Evolutionary conservation across 2,329 filamentous ascomycete genomes (phyloP), one percentile per base, ranked within the genome.

Genomic region (Talaromyces sp.): DNA sequence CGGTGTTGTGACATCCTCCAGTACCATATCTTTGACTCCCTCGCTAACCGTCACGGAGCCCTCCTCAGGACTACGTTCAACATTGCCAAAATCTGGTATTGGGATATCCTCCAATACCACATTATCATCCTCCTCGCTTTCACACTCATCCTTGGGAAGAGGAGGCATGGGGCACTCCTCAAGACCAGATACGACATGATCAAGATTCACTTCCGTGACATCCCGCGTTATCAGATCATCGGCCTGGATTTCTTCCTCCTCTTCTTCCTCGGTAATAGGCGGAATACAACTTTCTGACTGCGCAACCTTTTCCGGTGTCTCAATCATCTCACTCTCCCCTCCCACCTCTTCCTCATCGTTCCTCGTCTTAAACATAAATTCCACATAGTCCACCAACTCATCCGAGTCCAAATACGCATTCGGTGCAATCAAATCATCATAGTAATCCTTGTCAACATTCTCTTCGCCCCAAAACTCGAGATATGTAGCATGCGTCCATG

Each of bases 361-460:
- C 49, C 49, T 52, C 49, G 49, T 52, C 49, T 52, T 52, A 11
- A 52, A 52, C 49, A 52, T 33, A n/a, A 52, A 52, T 8, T 31
- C 49, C 25, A 52, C 49, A 52, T 33, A 52, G 7, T 52, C 49
- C 15, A 52, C 49, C 15, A 52, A n/a, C n/a, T 57, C 52, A 37
- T 57, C 52, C 4, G 52, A 52, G n/a, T 52, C 49, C 25, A 52
- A n/a, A 52, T 52, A 52, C 49, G 15, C 27, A 33, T 52, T 52
- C 13, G 25, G 13, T 25, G 27, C 25, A 31, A 52, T 52, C 25
- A 52, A 19, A 33, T 52, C 49, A 33, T 52, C 27, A n/a, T 33
- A 52, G 19, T 52, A 52, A 4, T 7, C 33, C 17, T 52, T n/a
- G 7, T 52, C 49, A 9, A 52, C 25, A n/a, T 52, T 8, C 15